Evolutionary conservation across 257 asterid species (phyloP), one percentile per base, ranked within the genome.

Genomic region (Nicotiana noctiflora): DNA sequence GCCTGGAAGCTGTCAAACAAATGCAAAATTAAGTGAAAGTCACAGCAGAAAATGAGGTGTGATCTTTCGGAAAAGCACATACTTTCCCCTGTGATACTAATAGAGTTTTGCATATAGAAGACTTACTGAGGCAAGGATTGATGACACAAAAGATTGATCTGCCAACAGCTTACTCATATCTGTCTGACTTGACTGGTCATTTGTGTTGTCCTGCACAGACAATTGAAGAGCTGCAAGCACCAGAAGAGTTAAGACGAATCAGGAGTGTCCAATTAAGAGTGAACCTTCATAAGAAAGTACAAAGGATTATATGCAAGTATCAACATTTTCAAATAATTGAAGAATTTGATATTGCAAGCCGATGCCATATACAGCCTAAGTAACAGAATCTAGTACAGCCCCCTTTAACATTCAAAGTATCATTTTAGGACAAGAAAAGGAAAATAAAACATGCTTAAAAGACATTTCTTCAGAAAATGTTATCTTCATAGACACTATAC

Each of bases 51-150:
- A 6, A 74, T 49, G 32, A 17, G 25, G 8, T 23, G 15, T 3
- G n/a, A 74, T 74, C 40, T 59, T 13, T 46, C 0, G 23, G 78
- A 49, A 74, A 74, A 46, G 2, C 23, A 25, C 23, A 49, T 23
- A 23, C 40, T 74, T 14, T 23, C 60, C 51, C 23, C 13, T 3
- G 61, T 23, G 40, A 46, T 12, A 32, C 51, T 72, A 46, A 23
- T 18, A 49, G 23, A 74, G 25, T 23, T 21, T 23, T 46, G 60
- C 2, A 5, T 13, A 74, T 37, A 6, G 61, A 51, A 81, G 46
- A 84, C 98, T 88, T 87, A 94, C 99, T n/a, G 94, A 90, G 83
- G 97, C 87, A 67, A 93, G 95, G 79, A 93, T 86, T 79, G 96
- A 88, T 63, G 97, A 93, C 79, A 94, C 87, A 60, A 89, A 90